These are phyloP conservation scores for Gossypium lobatum DNA, from an alignment of 441 rosid species.

Conservation along the genomic window DNA sequence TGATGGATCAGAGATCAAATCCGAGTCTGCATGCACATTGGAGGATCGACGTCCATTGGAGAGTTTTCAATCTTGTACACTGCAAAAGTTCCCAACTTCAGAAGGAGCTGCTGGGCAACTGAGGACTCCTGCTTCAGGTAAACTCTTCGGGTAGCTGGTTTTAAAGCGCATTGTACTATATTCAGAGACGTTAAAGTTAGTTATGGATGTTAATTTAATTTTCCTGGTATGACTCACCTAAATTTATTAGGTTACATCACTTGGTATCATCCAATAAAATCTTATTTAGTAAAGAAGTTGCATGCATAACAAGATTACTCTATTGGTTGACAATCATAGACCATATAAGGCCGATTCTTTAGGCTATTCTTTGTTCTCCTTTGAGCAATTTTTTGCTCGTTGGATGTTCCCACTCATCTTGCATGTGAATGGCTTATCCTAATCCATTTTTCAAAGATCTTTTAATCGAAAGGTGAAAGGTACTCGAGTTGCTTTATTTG, in stretches of 20 bases:
- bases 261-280: not conserved
- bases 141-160: constrained; percentile 1
- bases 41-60: constrained; percentile 66
- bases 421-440: not conserved
- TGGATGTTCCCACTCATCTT: not conserved
- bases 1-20: constrained; percentile 56
- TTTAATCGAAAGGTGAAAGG: not conserved
- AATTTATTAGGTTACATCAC: not conserved
- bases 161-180: not conserved
- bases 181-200: constrained; percentile 4
- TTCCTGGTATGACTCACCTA: not conserved
- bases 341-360: not conserved
- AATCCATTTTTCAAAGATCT: not conserved
- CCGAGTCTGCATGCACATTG: constrained; percentile 48
- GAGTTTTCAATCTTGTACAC: constrained; percentile 31
- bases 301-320: not conserved
- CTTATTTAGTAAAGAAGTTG: not conserved
- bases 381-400: not conserved
- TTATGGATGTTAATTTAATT: not conserved
- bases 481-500: not conserved
- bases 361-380: not conserved
- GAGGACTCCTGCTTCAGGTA: constrained; percentile 62
- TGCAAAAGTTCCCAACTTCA: constrained; percentile 73
- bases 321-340: not conserved
- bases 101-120: constrained; percentile 36